Percentiles rank a stretch among this genome's conserved stretches.
These are phyloP conservation scores for Fusarium annulatum DNA, from an alignment of 2,329 filamentous ascomycete genomes.

Conservation along the genomic window DNA sequence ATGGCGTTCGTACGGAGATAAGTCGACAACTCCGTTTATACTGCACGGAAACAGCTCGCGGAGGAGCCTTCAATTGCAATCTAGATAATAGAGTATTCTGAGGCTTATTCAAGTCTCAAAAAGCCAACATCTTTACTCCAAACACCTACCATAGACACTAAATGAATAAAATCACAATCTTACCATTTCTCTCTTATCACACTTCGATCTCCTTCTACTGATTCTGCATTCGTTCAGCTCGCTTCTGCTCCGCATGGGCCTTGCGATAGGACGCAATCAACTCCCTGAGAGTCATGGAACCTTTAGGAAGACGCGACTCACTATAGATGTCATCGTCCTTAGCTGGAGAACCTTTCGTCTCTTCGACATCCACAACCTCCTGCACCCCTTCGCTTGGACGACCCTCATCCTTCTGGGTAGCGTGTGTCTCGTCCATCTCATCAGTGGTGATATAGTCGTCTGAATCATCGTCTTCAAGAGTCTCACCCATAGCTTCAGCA, in stretches of 20 bases:
- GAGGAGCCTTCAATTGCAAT: neutral
- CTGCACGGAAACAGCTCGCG: accelerated
- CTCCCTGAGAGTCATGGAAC: neutral
- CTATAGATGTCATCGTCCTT: neutral
- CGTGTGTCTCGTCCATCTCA: neutral
- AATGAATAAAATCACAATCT: neutral
- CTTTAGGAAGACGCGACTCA: neutral
- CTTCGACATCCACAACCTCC: neutral
- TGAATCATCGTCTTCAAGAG: neutral
- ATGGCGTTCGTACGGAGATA: neutral
- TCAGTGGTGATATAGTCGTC: neutral
- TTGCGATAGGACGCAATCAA: neutral
- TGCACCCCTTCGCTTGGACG: neutral
- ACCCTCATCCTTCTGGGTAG: accelerated
- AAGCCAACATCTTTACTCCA: accelerated
- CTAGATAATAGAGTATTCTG: neutral
- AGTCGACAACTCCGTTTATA: too few species aligned
- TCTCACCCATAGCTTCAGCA: neutral
- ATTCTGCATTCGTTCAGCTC: neutral
- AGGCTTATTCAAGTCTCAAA: accelerated
- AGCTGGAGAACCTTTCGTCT: neutral
- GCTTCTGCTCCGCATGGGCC: neutral
- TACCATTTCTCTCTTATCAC: accelerated
- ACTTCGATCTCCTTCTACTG: accelerated
- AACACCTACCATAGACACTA: neutral